Base-by-base conservation (phyloP, 495 filamentous ascomycete species). In the Delitschia confertaspora region DNA sequence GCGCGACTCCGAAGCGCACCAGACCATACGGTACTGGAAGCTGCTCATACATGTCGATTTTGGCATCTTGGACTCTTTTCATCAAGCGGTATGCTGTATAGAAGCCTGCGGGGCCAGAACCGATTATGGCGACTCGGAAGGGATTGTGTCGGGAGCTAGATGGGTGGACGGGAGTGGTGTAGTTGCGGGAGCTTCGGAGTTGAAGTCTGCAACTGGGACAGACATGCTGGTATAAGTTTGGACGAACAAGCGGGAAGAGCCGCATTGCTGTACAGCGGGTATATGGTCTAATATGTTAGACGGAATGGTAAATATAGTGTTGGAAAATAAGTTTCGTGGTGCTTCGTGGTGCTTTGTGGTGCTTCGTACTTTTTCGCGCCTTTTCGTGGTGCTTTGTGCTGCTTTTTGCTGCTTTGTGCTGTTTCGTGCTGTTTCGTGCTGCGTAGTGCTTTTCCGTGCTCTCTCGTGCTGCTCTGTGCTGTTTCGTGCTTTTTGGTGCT, bases 41-140 rank as follows among this genome's bases (percentile, higher is more conserved):
- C 17, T 83, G 78, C 64, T 98, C 91, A 61, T 93, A 98, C 93
- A 96, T 96, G 60, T 94, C 88, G 3, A 98, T 76, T 30, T 79
- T 68, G 6, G 82, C 76, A 61, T 80, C 65, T 10, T 74, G 66
- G 10, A 88, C 70, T 49, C 78, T 86, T 18, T 75, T 70, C 65
- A 96, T 77, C 42, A 89, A 72, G 42, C 87, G 73, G 49, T 88
- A 84, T 3, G 91, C 81, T 4, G 93, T 83, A 59, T 96, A 98
- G 65, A 96, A 98, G 3, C 91, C 91, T 31, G 93, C 91, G 4
- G 91, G 91, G 0, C 91, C 91, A 25, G 93, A 95, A 39, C 91
- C 91, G 57, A 98, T 80, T 40, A 98, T 73, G 51, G 88, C 91
- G 49, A 96, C 70, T 25, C 83, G 80, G 45, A 83, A 74, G 0